Percentiles rank a stretch among this genome's conserved stretches.
Conservation (phyloP, 768 basidiomycete species). For the Auriculariales sp. region DNA sequence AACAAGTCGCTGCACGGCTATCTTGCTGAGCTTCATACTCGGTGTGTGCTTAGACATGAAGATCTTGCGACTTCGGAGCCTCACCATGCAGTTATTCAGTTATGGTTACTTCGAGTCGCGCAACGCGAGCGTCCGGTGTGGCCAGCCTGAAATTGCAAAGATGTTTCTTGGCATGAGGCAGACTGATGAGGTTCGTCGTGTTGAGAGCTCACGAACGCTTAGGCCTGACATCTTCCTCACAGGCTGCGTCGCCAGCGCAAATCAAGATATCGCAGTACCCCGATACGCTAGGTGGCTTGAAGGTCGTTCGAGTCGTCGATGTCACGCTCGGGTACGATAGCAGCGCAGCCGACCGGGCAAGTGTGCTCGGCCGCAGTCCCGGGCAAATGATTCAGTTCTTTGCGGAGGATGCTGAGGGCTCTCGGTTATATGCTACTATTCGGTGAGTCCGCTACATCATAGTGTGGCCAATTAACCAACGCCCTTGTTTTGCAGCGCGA, state of each 20-base stretch:
- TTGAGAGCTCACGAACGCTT: slow-evolving; percentile 1
- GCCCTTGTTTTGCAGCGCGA: neutral
- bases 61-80: slow-evolving; percentile 16
- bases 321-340: slow-evolving; percentile 41
- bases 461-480: too few species aligned
- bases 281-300: slow-evolving; percentile 39
- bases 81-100: slow-evolving; percentile 34
- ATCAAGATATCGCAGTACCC: slow-evolving; percentile 36
- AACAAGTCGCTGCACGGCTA: slow-evolving; percentile 38
- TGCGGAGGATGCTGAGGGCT: neutral
- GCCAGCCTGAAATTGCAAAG: slow-evolving; percentile 44
- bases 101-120: slow-evolving; percentile 48
- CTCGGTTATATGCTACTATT: neutral
- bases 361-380: neutral
- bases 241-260: neutral
- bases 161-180: slow-evolving; percentile 58
- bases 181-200: slow-evolving; percentile 16
- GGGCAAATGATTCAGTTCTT: neutral
- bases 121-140: slow-evolving; percentile 20
- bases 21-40: slow-evolving; percentile 28
- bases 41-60: too few species aligned
- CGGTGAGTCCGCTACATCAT: neutral
- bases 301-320: slow-evolving; percentile 52
- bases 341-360: neutral
- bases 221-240: slow-evolving; percentile 2